A percentile compares a stretch with the other conserved stretches of the same genome.
These are phyloP conservation scores for Leccinum pachyderme DNA, from an alignment of 1,284 basidiomycete species.

Conservation along the genomic window DNA sequence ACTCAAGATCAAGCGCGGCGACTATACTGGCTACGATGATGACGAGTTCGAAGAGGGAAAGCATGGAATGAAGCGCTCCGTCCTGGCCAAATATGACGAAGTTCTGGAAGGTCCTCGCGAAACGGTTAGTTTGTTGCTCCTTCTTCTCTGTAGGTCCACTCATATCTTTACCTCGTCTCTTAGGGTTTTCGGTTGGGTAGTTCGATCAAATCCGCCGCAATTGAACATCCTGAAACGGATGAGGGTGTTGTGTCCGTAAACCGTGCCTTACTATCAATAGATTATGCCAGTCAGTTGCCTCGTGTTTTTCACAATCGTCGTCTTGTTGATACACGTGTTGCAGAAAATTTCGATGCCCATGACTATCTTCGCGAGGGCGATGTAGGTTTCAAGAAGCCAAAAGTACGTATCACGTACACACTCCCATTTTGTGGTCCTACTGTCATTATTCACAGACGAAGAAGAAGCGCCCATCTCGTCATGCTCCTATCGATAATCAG, in stretches of 20 bases:
- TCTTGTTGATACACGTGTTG: slow-evolving; percentile 13
- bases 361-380: slow-evolving; percentile 94
- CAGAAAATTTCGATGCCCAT: slow-evolving; percentile 82
- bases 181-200: slow-evolving; percentile 82
- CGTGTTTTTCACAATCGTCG: background rate
- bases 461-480: slow-evolving; percentile 82
- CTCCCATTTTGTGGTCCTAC: slow-evolving; percentile 8
- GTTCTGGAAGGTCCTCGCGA: slow-evolving; percentile 70
- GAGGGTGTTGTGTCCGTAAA: slow-evolving; percentile 66
- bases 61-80: slow-evolving; percentile 76
- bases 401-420: slow-evolving; percentile 45
- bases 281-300: slow-evolving; percentile 77
- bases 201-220: slow-evolving; percentile 42
- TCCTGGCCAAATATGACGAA: slow-evolving; percentile 94
- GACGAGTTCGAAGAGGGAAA: slow-evolving; percentile 82
- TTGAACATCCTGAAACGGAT: slow-evolving; percentile 49
- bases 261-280: slow-evolving; percentile 81
- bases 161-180: slow-evolving; percentile 7
- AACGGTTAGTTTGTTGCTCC: slow-evolving; percentile 47
- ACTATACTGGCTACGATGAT: slow-evolving; percentile 97
- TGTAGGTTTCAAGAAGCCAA: slow-evolving; percentile 90
- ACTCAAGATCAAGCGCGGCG: slow-evolving; percentile 83
- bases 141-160: background rate
- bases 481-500: slow-evolving; percentile 70
- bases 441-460: slow-evolving; percentile 60